phyloP scores from a whole-genome alignment of 345 rosid genomes.

The Salix suchowensis region DNA sequence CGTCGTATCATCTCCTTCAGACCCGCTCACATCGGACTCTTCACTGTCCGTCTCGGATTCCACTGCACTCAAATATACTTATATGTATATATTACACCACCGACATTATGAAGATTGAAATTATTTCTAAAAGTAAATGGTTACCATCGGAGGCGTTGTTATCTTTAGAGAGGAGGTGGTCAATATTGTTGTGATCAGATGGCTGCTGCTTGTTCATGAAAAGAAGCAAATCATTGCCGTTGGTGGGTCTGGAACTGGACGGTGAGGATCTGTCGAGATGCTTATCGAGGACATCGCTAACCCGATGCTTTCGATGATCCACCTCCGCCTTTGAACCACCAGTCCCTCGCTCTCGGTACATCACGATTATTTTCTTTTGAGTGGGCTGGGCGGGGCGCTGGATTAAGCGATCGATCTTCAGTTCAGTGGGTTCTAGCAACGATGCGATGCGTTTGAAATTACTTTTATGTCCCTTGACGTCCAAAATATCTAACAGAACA shows the following conservation, averaged over 20 bases:
- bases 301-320: conserved; percentile 80
- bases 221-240: conserved; percentile 60
- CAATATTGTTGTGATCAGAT: conserved; percentile 44
- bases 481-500: background rate
- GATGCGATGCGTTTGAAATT: background rate
- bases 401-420: background rate
- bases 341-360: conserved; percentile 51
- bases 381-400: background rate
- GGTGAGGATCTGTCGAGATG: conserved; percentile 74
- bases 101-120: background rate
- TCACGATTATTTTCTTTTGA: conserved; percentile 6
- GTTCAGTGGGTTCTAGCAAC: background rate
- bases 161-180: conserved; percentile 41
- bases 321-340: conserved; percentile 64
- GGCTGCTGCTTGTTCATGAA: conserved; percentile 55
- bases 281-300: conserved; percentile 67
- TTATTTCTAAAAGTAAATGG: background rate
- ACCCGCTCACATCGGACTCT: conserved; percentile 93
- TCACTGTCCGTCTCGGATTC: conserved; percentile 93
- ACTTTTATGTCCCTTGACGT: background rate
- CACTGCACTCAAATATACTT: conserved; percentile 33
- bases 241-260: conserved; percentile 56
- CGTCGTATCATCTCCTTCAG: conserved; percentile 95
- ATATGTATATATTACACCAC: background rate
- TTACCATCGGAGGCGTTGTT: conserved; percentile 61